Base-by-base conservation (phyloP, 768 basidiomycete genomes). In the Boletus sp. region DNA sequence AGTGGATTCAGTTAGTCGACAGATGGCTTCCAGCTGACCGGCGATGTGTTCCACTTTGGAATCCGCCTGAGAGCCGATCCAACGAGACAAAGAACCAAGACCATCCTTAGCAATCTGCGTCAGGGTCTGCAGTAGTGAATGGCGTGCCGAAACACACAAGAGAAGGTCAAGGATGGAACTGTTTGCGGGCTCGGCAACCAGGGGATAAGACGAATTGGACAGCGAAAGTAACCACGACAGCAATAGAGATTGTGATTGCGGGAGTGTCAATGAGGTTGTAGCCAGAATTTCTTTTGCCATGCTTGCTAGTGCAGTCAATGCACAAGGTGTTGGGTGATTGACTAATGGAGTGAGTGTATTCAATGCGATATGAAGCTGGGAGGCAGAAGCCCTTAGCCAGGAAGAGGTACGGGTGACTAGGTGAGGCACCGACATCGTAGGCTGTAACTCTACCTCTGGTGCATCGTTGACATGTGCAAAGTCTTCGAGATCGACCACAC, bases 311-410 rank as follows among this genome's bases (percentile, higher is more conserved):
- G 83, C 83, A 21, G 70, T 58, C 14, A 88, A 79, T 7, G 88
- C 91, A 4, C 74, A 69, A 3, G 87, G 77, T 1, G 82, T 89
- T 13, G 87, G 83, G 64, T 96, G 93, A 3, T 81, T 78, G 13
- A 88, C 70, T 13, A 93, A 76, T 1, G 87, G 79, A 1, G 87
- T 80, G 19, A 98, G 74, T 0, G 86, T 75, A 59, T 91, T 89
- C 48, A 98, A 67, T 8, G 93, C 91, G 23, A 92, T 86, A 43
- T 88, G 83, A 11, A 98, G 73, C 63, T 97, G 93, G 6, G 90
- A 80, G 2, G 89, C 77, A 1, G 92, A 93, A 34, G 82, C 93
- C 21, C 78, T 79, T 41, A 97, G 78, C 90, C 95, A 98, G 0
- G 85, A 76, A 13, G 82, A 66, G 0, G 89, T 87, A 5, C 93